A percentile compares a stretch with the other conserved stretches of the same genome.
Conservation (phyloP, 106 monocot genomes). For the Apostasia shenzhenica region DNA sequence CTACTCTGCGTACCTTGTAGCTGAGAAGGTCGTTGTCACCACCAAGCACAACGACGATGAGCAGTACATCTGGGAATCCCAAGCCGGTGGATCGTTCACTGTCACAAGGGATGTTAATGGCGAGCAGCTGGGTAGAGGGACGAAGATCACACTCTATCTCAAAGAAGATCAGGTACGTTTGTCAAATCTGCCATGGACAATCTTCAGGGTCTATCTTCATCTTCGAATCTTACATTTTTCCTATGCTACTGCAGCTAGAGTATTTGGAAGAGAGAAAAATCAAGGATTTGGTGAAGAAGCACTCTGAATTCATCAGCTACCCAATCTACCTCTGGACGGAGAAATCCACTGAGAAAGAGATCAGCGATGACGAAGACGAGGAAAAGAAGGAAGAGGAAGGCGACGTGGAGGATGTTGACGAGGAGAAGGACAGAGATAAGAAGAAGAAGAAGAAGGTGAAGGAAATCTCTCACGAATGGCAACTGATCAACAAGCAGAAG, state of each 20-base stretch:
- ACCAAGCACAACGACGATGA: constrained; percentile 32
- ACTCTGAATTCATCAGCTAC: constrained; percentile 16
- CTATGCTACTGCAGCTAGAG: constrained; percentile 17
- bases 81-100: constrained; percentile 26
- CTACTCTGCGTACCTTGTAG: constrained; percentile 22
- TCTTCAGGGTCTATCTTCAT: not conserved
- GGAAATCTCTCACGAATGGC: constrained; percentile 34
- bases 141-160: constrained; percentile 22
- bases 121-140: constrained; percentile 22
- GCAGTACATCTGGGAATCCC: constrained; percentile 24
- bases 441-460: constrained; percentile 31
- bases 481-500: constrained; percentile 38
- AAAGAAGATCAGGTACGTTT: constrained; percentile 17
- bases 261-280: constrained; percentile 39
- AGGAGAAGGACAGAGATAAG: constrained; percentile 22
- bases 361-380: constrained; percentile 43
- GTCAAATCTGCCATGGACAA: not conserved
- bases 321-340: constrained; percentile 39
- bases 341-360: constrained; percentile 36
- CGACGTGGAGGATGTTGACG: constrained; percentile 24
- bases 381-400: constrained; percentile 26
- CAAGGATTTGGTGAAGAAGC: constrained; percentile 48
- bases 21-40: constrained; percentile 22
- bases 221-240: not conserved
- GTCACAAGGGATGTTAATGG: constrained; percentile 18